Evolutionary conservation across 1,139 yeast species (phyloP).

Genomic region (Pichiaceae sp.): DNA sequence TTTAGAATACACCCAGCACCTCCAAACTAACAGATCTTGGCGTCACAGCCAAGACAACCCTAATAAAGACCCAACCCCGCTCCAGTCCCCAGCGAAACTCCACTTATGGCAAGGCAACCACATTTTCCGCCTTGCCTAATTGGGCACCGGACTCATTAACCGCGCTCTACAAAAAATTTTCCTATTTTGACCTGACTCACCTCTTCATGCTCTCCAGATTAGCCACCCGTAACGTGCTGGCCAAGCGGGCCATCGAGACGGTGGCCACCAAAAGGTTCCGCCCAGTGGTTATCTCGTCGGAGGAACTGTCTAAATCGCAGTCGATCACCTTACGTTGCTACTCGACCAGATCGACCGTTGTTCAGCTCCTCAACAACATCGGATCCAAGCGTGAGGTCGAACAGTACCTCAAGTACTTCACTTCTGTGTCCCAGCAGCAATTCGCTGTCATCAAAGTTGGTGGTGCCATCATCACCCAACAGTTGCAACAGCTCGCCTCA

Average conservation of each 20-base stretch:
- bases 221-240: conserved; percentile 11
- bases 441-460: conserved; percentile 98
- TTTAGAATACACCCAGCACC: no score
- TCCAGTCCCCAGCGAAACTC: no score
- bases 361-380: conserved; percentile 87
- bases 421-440: conserved; percentile 92
- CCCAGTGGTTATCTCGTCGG: conserved; percentile 13
- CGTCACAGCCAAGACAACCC: no score
- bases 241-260: conserved; percentile 13
- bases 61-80: no score
- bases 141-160: no score
- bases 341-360: conserved; percentile 88
- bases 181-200: not conserved
- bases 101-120: no score
- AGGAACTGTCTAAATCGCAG: conserved; percentile 5
- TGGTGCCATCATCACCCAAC: conserved; percentile 96
- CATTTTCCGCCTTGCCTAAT: no score
- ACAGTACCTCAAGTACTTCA: conserved; percentile 91
- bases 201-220: not conserved
- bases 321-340: conserved; percentile 14
- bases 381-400: conserved; percentile 98
- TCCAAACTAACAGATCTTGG: no score
- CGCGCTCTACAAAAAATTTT: no score
- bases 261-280: conserved; percentile 8
- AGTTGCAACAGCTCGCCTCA: conserved; percentile 85